These are phyloP conservation scores for Pythium dissimile DNA, from an alignment of 352 stramenopile genomes.

Conservation along the genomic window DNA sequence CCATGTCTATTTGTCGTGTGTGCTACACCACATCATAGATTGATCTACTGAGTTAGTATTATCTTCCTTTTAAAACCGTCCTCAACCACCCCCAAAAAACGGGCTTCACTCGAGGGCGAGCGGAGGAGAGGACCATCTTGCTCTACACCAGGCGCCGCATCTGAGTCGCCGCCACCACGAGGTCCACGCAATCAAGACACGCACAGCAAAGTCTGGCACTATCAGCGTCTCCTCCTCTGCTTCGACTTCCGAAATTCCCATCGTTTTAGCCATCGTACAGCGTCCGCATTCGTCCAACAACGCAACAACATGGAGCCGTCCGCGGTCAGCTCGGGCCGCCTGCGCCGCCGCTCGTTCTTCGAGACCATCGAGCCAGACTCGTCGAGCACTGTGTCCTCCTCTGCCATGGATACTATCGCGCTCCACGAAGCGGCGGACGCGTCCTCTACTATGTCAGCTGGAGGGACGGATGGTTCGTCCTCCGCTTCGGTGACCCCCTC, in stretches of 20 bases:
- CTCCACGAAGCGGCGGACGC: constrained; percentile 11
- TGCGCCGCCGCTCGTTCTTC: constrained; percentile 69
- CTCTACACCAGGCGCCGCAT: no score
- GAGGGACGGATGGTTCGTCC: neutral
- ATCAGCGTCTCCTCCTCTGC: neutral
- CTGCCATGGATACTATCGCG: constrained; percentile 12
- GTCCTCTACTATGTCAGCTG: neutral
- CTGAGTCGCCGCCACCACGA: neutral
- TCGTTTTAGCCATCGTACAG: neutral
- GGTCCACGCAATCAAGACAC: no score
- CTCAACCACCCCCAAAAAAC: no score
- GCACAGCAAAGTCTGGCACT: no score
- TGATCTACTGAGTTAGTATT: neutral
- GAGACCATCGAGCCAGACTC: constrained; percentile 51
- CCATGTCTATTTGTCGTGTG: neutral
- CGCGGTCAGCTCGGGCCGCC: constrained; percentile 34
- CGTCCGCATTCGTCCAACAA: constrained; percentile 27
- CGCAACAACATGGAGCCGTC: constrained; percentile 45
- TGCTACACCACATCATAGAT: neutral
- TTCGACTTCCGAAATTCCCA: neutral
- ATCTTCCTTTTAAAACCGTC: neutral
- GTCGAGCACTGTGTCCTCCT: constrained; percentile 5
- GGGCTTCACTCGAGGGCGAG: no score
- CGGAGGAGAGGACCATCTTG: no score
- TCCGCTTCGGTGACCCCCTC: constrained; percentile 12